Evolutionary conservation across 176 grass and related monocot genomes (phyloP).

Genomic region (Aegilops longissima): DNA sequence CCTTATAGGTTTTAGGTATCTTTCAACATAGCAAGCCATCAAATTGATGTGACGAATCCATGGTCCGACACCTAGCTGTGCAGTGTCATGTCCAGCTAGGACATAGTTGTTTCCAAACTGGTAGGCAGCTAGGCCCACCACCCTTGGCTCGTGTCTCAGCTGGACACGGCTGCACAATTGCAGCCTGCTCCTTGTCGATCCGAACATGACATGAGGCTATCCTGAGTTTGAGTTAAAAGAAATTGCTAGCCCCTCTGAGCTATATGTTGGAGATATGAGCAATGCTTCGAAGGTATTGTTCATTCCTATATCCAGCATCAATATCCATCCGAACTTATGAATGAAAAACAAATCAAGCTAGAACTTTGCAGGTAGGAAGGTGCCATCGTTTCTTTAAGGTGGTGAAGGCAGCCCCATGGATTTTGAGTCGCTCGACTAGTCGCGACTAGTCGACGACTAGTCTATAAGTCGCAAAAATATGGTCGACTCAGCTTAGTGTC

Average conservation of each 20-base stretch:
- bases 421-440: too few species aligned
- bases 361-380: background rate
- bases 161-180: background rate
- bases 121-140: background rate
- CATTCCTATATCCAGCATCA: background rate
- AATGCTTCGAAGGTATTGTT: background rate
- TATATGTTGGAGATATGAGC: slow-evolving; percentile 6
- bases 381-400: too few species aligned
- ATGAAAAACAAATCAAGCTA: background rate
- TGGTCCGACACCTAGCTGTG: background rate
- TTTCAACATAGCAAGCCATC: background rate
- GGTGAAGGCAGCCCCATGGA: too few species aligned
- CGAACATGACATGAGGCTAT: background rate
- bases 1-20: background rate
- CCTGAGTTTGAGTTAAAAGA: slow-evolving; percentile 1
- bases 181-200: background rate
- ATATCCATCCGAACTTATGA: background rate
- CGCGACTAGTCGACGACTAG: too few species aligned
- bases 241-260: background rate
- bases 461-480: too few species aligned
- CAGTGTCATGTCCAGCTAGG: background rate
- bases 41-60: background rate
- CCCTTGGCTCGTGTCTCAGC: background rate
- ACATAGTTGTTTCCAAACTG: background rate
- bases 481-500: too few species aligned